A percentile compares a stretch with the other conserved stretches of the same genome.
Conservation (phyloP, 441 rosid species). For the Codiaeum variegatum region DNA sequence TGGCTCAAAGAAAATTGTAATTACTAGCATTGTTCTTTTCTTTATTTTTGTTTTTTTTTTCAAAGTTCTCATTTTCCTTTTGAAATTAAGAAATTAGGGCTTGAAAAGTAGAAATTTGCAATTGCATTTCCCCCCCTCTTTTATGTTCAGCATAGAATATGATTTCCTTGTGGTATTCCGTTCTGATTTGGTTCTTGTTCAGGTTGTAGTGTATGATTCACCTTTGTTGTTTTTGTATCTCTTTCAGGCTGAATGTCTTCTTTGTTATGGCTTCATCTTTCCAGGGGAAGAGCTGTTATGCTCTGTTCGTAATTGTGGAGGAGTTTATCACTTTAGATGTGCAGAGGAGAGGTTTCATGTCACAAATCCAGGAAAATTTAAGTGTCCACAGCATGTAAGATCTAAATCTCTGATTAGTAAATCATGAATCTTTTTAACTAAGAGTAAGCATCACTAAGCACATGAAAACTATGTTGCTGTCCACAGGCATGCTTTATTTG, state of each 20-base stretch:
- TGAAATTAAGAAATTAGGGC: neutral
- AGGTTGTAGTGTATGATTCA: neutral
- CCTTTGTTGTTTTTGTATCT: neutral
- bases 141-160: neutral
- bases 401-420: too few relatives aligned
- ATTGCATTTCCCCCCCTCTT: too few relatives aligned
- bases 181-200: neutral
- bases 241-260: conserved; percentile 63
- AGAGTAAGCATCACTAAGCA: neutral
- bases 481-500: conserved; percentile 81
- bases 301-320: conserved; percentile 60
- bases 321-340: conserved; percentile 59
- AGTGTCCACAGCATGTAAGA: conserved; percentile 91
- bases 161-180: neutral
- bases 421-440: conserved; percentile 6
- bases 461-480: conserved; percentile 18
- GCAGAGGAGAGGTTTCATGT: conserved; percentile 40
- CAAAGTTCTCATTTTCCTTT: too few relatives aligned
- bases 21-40: too few relatives aligned
- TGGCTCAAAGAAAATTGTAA: conserved; percentile 23
- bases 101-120: neutral
- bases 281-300: conserved; percentile 67
- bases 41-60: neutral
- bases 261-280: conserved; percentile 48
- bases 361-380: conserved; percentile 46